Evolutionary conservation across 495 filamentous ascomycete genomes (phyloP).

Genomic region (Lentithecium fluviatile): DNA sequence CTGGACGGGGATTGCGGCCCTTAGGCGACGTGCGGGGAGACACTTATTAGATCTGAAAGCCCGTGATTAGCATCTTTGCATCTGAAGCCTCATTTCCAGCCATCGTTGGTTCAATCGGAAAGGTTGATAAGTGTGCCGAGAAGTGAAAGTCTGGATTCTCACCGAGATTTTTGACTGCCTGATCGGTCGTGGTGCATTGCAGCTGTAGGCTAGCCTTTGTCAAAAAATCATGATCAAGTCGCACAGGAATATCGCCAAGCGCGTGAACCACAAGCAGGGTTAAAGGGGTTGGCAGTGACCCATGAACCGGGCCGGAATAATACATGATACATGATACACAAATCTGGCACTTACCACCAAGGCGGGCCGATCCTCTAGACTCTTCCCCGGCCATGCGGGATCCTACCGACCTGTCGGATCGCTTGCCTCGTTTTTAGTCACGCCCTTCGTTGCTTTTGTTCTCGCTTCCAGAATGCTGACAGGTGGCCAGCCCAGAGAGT

Average conservation of each 20-base stretch:
- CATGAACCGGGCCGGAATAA: slow-evolving; percentile 25
- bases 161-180: slow-evolving; percentile 15
- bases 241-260: slow-evolving; percentile 34
- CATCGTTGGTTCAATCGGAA: not conserved
- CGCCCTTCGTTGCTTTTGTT: not conserved
- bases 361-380: slow-evolving; percentile 25
- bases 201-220: slow-evolving; percentile 14
- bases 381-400: slow-evolving; percentile 1
- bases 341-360: slow-evolving; percentile 24
- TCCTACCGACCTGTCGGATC: slow-evolving; percentile 17
- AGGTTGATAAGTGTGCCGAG: slow-evolving; percentile 12
- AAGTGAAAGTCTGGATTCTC: slow-evolving; percentile 6
- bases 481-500: not conserved
- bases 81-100: slow-evolving; percentile 24
- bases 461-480: slow-evolving; percentile 11
- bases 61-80: slow-evolving; percentile 4
- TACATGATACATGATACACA: slow-evolving; percentile 33
- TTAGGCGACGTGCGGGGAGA: not conserved
- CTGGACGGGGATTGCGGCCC: not conserved
- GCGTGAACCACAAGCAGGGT: not conserved
- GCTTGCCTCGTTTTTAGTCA: slow-evolving; percentile 8
- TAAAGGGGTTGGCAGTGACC: slow-evolving; percentile 3
- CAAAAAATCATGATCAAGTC: slow-evolving; percentile 11
- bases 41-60: not conserved
- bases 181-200: slow-evolving; percentile 27